Evolutionary conservation across 2,329 filamentous ascomycete genomes (phyloP).

Genomic region (Saccharata proteae): DNA sequence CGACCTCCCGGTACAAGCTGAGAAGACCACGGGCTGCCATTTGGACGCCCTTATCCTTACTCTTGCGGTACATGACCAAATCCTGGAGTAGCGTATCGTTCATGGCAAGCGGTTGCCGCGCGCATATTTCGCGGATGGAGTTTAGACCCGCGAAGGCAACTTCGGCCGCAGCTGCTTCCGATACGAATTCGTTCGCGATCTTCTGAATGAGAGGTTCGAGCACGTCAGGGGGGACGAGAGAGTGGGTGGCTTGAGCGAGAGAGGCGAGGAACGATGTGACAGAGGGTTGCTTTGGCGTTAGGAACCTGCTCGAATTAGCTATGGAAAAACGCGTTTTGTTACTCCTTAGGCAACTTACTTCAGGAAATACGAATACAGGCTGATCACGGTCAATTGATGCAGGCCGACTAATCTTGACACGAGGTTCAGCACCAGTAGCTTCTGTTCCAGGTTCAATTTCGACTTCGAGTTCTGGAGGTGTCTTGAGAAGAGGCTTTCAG

Average conservation of each 20-base stretch:
- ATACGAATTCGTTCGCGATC: constrained; percentile 97
- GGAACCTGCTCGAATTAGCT: constrained; percentile 26
- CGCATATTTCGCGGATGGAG: constrained; percentile 87
- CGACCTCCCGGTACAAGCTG: constrained; percentile 82
- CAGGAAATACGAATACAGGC: constrained; percentile 92
- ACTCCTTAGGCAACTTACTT: constrained; percentile 43
- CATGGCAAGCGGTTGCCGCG: constrained; percentile 90
- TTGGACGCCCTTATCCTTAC: constrained; percentile 97
- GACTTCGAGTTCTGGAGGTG: constrained; percentile 80
- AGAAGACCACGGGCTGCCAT: constrained; percentile 94
- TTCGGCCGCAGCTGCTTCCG: constrained; percentile 80
- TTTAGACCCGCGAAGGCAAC: constrained; percentile 88
- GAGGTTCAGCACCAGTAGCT: constrained; percentile 78
- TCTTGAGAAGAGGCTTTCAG: constrained; percentile 78
- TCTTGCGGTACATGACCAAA: constrained; percentile 88
- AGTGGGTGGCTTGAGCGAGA: constrained; percentile 82
- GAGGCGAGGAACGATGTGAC: constrained; percentile 91
- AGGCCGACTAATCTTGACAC: constrained; percentile 84
- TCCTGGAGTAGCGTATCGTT: constrained; percentile 91
- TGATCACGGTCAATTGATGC: constrained; percentile 81
- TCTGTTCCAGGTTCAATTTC: constrained; percentile 77
- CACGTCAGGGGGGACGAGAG: constrained; percentile 81
- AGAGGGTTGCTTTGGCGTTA: constrained; percentile 75
- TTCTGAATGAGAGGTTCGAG: constrained; percentile 85
- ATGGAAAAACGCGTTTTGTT: neutral